These are phyloP conservation scores for Rubus parviflorus DNA, from an alignment of 306 rosid genomes.

Conservation along the genomic window DNA sequence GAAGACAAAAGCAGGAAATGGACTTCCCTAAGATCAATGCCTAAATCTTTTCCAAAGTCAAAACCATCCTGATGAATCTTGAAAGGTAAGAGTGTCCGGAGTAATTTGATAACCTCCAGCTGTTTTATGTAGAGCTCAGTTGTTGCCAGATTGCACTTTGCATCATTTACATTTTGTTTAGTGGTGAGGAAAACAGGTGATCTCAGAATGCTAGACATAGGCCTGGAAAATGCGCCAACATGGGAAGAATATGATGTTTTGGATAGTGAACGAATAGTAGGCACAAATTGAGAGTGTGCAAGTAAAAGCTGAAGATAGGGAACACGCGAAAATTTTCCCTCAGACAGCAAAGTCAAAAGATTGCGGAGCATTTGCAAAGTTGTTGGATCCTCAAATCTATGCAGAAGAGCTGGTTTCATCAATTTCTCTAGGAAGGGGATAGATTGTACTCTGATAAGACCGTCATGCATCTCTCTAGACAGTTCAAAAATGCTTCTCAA, in stretches of 20 bases:
- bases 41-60: slow-evolving; percentile 43
- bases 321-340: slow-evolving; percentile 54
- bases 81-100: slow-evolving; percentile 44
- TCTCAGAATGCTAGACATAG: slow-evolving; percentile 70
- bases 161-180: slow-evolving; percentile 36
- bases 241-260: slow-evolving; percentile 35
- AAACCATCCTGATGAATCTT: slow-evolving; percentile 38
- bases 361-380: slow-evolving; percentile 58
- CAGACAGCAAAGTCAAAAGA: slow-evolving; percentile 48
- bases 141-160: slow-evolving; percentile 24
- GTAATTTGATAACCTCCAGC: slow-evolving; percentile 69
- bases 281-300: slow-evolving; percentile 85
- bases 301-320: slow-evolving; percentile 69
- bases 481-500: slow-evolving; percentile 57
- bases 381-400: slow-evolving; percentile 68
- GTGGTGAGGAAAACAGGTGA: slow-evolving; percentile 51
- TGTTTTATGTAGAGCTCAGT: slow-evolving; percentile 37
- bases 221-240: slow-evolving; percentile 65
- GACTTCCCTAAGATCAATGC: slow-evolving; percentile 58
- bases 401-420: slow-evolving; percentile 62
- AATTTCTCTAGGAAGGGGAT: slow-evolving; percentile 70
- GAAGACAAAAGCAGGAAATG: slow-evolving; percentile 63
- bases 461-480: slow-evolving; percentile 45
- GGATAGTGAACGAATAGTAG: slow-evolving; percentile 49
- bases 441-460: slow-evolving; percentile 49